Percentiles rank a stretch among this genome's conserved stretches.
These are phyloP conservation scores for Leishmania gerbilli DNA, from an alignment of 208 protist species.

Conservation along the genomic window DNA sequence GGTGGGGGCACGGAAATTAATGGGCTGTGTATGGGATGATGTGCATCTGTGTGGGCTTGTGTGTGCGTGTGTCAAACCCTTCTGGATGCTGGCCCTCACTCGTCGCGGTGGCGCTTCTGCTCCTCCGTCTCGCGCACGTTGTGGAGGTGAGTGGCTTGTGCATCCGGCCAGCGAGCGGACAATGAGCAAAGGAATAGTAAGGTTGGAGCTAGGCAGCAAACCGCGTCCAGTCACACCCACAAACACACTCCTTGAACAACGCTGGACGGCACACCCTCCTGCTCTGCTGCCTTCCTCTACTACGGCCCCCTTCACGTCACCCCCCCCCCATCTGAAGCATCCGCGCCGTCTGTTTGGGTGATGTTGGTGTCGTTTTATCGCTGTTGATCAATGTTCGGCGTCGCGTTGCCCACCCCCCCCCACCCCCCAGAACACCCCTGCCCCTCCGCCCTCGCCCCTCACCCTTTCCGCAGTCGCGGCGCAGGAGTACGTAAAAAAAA, in stretches of 20 bases:
- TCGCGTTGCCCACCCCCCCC: background rate
- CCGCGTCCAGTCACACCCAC: background rate
- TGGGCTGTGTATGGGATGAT: background rate
- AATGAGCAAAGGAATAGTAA: background rate
- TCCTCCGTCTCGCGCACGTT: background rate
- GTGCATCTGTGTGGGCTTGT: background rate
- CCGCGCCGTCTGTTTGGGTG: background rate
- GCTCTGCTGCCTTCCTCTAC: background rate
- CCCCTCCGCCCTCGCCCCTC: background rate
- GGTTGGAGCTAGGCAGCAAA: background rate
- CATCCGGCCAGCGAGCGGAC: background rate
- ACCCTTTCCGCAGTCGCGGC: background rate
- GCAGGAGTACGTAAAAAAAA: background rate
- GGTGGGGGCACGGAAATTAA: background rate
- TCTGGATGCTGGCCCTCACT: background rate
- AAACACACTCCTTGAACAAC: background rate
- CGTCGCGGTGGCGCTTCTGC: background rate
- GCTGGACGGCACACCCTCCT: background rate
- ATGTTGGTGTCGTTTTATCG: background rate
- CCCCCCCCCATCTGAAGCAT: background rate
- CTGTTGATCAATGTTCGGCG: background rate
- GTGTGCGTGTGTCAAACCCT: background rate
- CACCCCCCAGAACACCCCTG: background rate
- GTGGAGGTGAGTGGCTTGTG: background rate
- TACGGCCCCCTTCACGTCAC: background rate